Evolutionary conservation across 2,329 filamentous ascomycete genomes (phyloP), one percentile per base, ranked within the genome.

Genomic region (Colletotrichum cuscutae): DNA sequence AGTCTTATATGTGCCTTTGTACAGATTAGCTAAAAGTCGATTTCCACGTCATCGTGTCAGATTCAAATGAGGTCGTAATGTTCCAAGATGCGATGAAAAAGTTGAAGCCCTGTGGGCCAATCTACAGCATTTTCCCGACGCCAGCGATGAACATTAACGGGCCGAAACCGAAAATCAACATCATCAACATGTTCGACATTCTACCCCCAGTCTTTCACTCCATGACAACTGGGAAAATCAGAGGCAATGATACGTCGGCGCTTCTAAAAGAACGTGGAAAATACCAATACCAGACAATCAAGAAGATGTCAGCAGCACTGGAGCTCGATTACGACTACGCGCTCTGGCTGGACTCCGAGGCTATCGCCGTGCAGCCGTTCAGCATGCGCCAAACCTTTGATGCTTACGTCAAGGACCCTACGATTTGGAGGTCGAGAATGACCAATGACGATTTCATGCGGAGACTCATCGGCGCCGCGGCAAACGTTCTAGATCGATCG

Each of bases 331-430:
- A 65, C 9, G 66, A 72, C 60, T 72, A 62, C 42, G 70, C 54
- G 5, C 66, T 72, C 1, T 72, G 70, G 66, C n/a, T 70, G 8
- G 70, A 72, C 30, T 72, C 70, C 2, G 70, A 72, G 22, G 61
- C 70, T 6, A 61, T 72, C 15, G 66, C 22, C 3, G 70, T 72
- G 13, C 70, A 65, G 19, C 70, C 70, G 0, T 72, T 72, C 28
- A 65, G 66, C 35, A 42, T 53, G 6, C 56, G 54, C 15, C n/a
- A 65, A 19, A 37, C 26, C 4, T 72, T 72, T n/a, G 66, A 65
- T 5, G 37, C 9, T 3, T 70, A 70, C 28, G 61, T 69, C 22
- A 35, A 54, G 32, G 57, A 26, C 1, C 66, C 66, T 9, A 72
- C 70, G 4, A 42, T 72, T 5, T 72, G 67, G 66, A 56, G 70